phyloP scores from a whole-genome alignment of 768 basidiomycete genomes.

The Gymnopilus junonius region DNA sequence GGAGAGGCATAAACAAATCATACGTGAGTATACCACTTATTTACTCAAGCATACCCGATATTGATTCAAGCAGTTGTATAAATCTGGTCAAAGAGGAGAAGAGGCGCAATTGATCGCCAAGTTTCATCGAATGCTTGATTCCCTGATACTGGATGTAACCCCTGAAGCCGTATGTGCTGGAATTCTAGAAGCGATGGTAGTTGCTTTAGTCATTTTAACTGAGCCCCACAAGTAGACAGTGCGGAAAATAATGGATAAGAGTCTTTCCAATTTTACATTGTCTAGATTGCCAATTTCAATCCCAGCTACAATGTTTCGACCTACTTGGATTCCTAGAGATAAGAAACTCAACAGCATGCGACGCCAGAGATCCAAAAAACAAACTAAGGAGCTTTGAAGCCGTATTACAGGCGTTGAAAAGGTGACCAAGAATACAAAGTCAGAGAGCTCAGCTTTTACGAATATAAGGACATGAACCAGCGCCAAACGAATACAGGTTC shows the following conservation, averaged over 20 bases:
- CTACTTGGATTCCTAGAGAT: no score
- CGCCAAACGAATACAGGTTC: no score
- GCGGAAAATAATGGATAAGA: not conserved
- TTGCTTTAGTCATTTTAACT: slow-evolving; percentile 7
- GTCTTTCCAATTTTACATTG: no score
- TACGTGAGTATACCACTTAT: not conserved
- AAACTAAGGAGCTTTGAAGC: no score
- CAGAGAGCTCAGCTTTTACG: no score
- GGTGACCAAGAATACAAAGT: no score
- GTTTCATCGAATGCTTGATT: not conserved
- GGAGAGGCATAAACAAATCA: slow-evolving; percentile 1
- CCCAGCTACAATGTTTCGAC: no score
- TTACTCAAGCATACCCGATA: not conserved
- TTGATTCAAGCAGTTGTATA: not conserved
- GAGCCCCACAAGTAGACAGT: not conserved
- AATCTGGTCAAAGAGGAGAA: not conserved
- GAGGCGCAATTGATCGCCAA: slow-evolving; percentile 1
- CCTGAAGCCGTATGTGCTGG: not conserved
- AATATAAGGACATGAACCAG: no score
- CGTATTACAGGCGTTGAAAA: no score
- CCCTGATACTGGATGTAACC: not conserved
- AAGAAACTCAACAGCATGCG: no score
- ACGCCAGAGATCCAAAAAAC: no score
- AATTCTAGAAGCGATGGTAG: slow-evolving; percentile 4
- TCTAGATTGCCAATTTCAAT: no score